Percentiles rank a stretch among this genome's conserved stretches.
Evolutionary conservation across 2,329 filamentous ascomycete genomes (phyloP).

Genomic region (Stylonectria norvegica): DNA sequence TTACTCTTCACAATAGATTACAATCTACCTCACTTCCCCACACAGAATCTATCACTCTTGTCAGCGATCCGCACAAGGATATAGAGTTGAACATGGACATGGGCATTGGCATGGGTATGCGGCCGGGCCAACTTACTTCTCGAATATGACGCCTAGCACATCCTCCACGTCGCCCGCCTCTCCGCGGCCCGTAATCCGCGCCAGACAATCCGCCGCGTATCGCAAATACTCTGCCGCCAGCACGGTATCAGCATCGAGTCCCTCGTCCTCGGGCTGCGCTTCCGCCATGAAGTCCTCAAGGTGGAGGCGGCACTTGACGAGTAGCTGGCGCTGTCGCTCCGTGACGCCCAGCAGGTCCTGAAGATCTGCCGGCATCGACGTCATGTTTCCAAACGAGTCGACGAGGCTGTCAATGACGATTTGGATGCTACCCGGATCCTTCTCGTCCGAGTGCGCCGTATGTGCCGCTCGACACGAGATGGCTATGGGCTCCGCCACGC

Average conservation of each 20-base stretch:
- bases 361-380: constrained; percentile 65
- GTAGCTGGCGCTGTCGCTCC: constrained; percentile 79
- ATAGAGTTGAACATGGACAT: neutral
- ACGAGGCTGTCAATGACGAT: constrained; percentile 64
- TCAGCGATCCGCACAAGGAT: constrained; percentile 13
- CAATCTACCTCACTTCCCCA: constrained; percentile 38
- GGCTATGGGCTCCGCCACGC: constrained; percentile 37
- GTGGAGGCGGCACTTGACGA: constrained; percentile 68
- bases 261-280: constrained; percentile 39
- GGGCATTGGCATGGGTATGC: too few species aligned
- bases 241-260: constrained; percentile 71
- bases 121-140: constrained; percentile 74
- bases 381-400: constrained; percentile 67
- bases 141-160: constrained; percentile 93
- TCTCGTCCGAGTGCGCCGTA: constrained; percentile 15
- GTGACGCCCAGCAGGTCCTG: constrained; percentile 87
- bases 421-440: constrained; percentile 64
- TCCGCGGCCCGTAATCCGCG: constrained; percentile 81
- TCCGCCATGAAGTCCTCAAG: constrained; percentile 70
- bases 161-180: constrained; percentile 90
- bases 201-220: constrained; percentile 73
- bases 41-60: constrained; percentile 40
- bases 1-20: neutral
- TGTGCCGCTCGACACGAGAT: constrained; percentile 71
- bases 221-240: constrained; percentile 86